A percentile compares a stretch with the other conserved stretches of the same genome.
These are phyloP conservation scores for Penicillium thymicola DNA, from an alignment of 2,329 filamentous ascomycete species.

Conservation along the genomic window DNA sequence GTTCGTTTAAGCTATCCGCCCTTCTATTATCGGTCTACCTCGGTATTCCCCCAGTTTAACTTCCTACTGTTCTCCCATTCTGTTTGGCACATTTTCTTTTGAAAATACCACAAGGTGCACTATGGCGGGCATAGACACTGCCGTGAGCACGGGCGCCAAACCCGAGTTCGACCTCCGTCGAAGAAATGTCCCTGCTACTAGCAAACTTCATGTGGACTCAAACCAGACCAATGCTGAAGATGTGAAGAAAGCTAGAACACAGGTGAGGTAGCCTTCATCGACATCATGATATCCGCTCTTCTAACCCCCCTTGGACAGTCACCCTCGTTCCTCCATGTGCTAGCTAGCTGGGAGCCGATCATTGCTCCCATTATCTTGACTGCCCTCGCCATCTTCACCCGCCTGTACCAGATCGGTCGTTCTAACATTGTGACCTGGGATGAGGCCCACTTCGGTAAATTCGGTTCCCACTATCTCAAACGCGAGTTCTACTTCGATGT, in stretches of 20 bases:
- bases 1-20: conserved; percentile 15
- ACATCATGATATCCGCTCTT: neutral
- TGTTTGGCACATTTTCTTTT: neutral
- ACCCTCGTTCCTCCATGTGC: conserved; percentile 35
- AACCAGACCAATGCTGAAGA: conserved; percentile 26
- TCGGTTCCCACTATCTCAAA: conserved; percentile 98
- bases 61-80: neutral
- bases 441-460: conserved; percentile 73
- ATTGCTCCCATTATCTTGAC: conserved; percentile 64
- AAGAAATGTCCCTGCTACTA: conserved; percentile 40
- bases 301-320: conserved; percentile 25
- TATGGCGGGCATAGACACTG: conserved; percentile 35
- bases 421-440: conserved; percentile 74
- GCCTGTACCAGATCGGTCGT: conserved; percentile 65
- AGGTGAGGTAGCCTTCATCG: conserved; percentile 27
- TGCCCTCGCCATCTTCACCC: conserved; percentile 61
- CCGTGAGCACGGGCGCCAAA: conserved; percentile 35
- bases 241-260: conserved; percentile 34
- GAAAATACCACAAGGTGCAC: conserved; percentile 2
- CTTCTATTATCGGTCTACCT: neutral
- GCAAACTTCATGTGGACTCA: conserved; percentile 26
- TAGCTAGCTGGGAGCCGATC: conserved; percentile 60
- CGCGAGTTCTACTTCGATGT: conserved; percentile 99
- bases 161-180: conserved; percentile 39
- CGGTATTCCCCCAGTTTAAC: neutral